phyloP scores from a whole-genome alignment of 768 basidiomycete genomes.

The Boletus huronensis region DNA sequence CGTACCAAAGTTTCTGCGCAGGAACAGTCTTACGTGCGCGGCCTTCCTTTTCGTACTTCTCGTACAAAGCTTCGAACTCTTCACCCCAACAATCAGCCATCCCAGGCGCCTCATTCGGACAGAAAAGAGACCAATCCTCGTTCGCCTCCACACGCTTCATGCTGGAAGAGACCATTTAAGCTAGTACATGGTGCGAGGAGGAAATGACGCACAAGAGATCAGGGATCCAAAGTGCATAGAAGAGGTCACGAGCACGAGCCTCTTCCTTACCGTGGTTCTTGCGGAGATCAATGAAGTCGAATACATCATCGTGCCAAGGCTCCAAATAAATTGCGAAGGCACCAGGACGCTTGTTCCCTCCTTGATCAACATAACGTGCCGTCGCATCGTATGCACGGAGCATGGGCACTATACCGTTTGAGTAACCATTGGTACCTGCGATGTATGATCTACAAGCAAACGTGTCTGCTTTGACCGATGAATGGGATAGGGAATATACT shows the following conservation, averaged over 20 bases:
- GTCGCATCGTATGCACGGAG: slow-evolving; percentile 97
- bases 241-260: slow-evolving; percentile 91
- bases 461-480: background rate
- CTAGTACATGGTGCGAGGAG: too few relatives aligned
- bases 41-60: slow-evolving; percentile 87
- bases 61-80: slow-evolving; percentile 85
- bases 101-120: slow-evolving; percentile 92
- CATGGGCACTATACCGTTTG: slow-evolving; percentile 99
- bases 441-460: slow-evolving; percentile 77
- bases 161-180: slow-evolving; percentile 37
- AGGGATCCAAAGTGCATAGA: slow-evolving; percentile 97
- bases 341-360: slow-evolving; percentile 98
- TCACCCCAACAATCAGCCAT: slow-evolving; percentile 85
- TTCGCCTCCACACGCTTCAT: slow-evolving; percentile 96
- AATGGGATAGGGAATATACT: slow-evolving; percentile 18
- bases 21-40: slow-evolving; percentile 79
- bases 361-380: slow-evolving; percentile 97
- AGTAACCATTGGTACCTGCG: slow-evolving; percentile 98
- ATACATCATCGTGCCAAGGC: slow-evolving; percentile 97
- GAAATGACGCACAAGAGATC: slow-evolving; percentile 78
- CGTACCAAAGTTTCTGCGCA: slow-evolving; percentile 99
- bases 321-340: slow-evolving; percentile 98
- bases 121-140: slow-evolving; percentile 94
- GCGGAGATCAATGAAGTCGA: slow-evolving; percentile 94
- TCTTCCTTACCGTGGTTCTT: slow-evolving; percentile 99